phyloP scores from a whole-genome alignment of 257 asterid species.

The Solanum chmielewskii region DNA sequence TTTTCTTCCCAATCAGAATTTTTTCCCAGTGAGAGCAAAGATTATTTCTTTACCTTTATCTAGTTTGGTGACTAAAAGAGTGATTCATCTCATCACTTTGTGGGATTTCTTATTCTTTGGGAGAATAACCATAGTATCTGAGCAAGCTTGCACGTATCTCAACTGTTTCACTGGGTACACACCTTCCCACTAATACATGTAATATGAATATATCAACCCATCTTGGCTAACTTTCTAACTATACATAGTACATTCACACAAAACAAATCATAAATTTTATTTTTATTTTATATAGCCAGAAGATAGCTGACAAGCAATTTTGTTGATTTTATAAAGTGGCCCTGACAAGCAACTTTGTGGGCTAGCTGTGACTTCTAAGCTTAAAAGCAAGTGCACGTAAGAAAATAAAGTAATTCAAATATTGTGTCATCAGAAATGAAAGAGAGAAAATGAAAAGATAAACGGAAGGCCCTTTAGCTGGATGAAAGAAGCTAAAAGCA shows the following conservation, averaged over 20 bases:
- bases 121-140: background rate
- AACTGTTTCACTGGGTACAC: background rate
- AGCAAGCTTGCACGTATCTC: background rate
- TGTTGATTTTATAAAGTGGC: background rate
- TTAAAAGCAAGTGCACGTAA: background rate
- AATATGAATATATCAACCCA: background rate
- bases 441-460: background rate
- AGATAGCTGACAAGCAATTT: background rate
- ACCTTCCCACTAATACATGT: background rate
- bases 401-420: background rate
- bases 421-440: background rate
- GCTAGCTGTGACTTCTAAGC: background rate
- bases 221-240: background rate
- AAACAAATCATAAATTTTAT: background rate
- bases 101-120: background rate
- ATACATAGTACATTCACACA: background rate
- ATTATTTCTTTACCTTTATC: background rate
- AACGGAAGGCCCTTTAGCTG: background rate
- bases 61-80: background rate
- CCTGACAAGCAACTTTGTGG: background rate
- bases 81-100: background rate
- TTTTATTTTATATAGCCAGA: background rate
- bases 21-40: background rate
- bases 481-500: background rate
- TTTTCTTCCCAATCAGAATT: background rate